Conservation (phyloP, 495 filamentous ascomycete species). For the Venustampulla echinocandica region DNA sequence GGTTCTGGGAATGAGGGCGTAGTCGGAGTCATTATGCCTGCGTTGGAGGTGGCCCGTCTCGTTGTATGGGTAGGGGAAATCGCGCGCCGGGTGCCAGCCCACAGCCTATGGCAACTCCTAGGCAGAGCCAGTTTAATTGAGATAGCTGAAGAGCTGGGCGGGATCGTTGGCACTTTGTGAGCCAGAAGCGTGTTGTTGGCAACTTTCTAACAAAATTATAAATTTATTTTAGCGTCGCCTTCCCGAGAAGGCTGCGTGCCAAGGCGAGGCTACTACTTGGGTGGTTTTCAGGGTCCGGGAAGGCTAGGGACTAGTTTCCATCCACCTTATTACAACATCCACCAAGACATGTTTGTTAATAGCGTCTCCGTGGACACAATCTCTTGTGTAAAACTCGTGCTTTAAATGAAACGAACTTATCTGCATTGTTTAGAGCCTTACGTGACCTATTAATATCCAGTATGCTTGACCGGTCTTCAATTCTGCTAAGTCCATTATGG, state of each 20-base stretch:
- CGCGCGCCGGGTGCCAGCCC: slow-evolving; percentile 22
- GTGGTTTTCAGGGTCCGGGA: too few relatives aligned
- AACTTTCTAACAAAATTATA: slow-evolving; percentile 14
- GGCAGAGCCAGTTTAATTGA: slow-evolving; percentile 14
- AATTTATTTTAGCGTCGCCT: not conserved
- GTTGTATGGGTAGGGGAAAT: slow-evolving; percentile 7
- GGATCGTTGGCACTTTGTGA: not conserved
- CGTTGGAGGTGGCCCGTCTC: slow-evolving; percentile 9
- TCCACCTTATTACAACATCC: too few relatives aligned
- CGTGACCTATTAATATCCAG: too few relatives aligned
- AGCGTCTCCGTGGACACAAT: too few relatives aligned
- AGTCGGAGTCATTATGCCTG: slow-evolving; percentile 10
- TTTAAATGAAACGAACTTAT: too few relatives aligned
- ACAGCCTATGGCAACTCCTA: slow-evolving; percentile 9
- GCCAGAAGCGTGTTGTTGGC: not conserved
- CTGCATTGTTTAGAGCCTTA: too few relatives aligned
- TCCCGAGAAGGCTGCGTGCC: slow-evolving; percentile 13
- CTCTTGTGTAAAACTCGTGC: too few relatives aligned
- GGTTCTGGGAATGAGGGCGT: too few relatives aligned
- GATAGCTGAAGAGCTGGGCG: not conserved
- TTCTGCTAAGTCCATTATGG: too few relatives aligned
- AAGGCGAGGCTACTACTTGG: slow-evolving; percentile 8
- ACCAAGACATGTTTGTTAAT: too few relatives aligned
- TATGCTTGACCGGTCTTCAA: too few relatives aligned
- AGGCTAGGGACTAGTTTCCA: too few relatives aligned